Percentiles rank a stretch among this genome's conserved stretches.
These are phyloP conservation scores for Parmelia sp. DNA, from an alignment of 495 filamentous ascomycete species.

Conservation along the genomic window DNA sequence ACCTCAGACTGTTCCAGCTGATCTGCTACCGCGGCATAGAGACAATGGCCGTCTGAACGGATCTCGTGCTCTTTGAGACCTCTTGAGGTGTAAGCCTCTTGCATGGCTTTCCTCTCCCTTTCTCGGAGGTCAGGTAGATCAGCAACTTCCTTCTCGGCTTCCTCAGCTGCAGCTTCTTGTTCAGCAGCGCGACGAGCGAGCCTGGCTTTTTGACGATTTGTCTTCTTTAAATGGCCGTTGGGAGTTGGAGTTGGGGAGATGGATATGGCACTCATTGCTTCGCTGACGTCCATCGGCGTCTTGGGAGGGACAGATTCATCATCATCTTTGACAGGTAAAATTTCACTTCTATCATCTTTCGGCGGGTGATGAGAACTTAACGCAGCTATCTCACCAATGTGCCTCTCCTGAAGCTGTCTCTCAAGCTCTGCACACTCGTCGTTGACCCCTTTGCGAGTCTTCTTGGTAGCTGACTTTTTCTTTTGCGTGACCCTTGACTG, in stretches of 20 bases:
- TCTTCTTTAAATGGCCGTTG: slow-evolving; percentile 52
- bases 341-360: slow-evolving; percentile 24
- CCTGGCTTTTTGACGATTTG: slow-evolving; percentile 85
- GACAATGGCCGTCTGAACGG: slow-evolving; percentile 85
- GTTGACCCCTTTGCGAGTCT: slow-evolving; percentile 84
- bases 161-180: slow-evolving; percentile 56
- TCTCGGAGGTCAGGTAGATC: slow-evolving; percentile 66
- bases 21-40: slow-evolving; percentile 90
- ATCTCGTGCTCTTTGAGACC: slow-evolving; percentile 71
- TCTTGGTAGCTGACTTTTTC: slow-evolving; percentile 93
- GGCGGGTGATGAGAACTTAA: slow-evolving; percentile 39
- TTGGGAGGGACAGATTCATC: neutral
- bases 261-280: slow-evolving; percentile 8
- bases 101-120: slow-evolving; percentile 65
- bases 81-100: slow-evolving; percentile 52
- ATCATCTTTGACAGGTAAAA: slow-evolving; percentile 1
- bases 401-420: slow-evolving; percentile 57
- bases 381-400: slow-evolving; percentile 57
- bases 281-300: neutral
- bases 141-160: slow-evolving; percentile 69
- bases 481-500: slow-evolving; percentile 81
- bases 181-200: slow-evolving; percentile 84
- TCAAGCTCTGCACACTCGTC: slow-evolving; percentile 76
- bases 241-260: slow-evolving; percentile 19
- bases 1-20: slow-evolving; percentile 52